A percentile compares a stretch with the other conserved stretches of the same genome.
Evolutionary conservation across 305 asterid species (phyloP).

Genomic region (Andrographis paniculata): DNA sequence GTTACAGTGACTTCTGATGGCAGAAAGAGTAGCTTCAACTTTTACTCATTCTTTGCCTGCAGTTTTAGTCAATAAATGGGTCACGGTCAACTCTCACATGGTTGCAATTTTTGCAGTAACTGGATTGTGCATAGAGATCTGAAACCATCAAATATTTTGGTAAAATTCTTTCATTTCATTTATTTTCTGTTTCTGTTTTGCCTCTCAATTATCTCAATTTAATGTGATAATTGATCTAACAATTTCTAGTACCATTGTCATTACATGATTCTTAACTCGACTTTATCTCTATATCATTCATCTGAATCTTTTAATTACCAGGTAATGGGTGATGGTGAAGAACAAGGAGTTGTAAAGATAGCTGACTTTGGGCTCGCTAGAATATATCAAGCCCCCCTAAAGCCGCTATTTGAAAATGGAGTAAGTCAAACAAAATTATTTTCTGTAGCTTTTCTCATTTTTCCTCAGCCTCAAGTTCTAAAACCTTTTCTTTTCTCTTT

Average conservation of each 20-base stretch:
- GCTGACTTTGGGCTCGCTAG: conserved; percentile 99
- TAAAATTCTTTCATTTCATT: conserved; percentile 22
- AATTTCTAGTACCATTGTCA: too few relatives aligned
- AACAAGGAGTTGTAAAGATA: conserved; percentile 88
- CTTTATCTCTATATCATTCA: conserved; percentile 10
- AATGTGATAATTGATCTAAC: too few relatives aligned
- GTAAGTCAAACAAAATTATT: conserved; percentile 31
- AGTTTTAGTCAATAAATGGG: conserved; percentile 4
- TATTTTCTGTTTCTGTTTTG: conserved; percentile 5
- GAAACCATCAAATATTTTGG: conserved; percentile 97
- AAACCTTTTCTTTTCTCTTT: not conserved
- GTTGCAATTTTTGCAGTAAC: conserved; percentile 52
- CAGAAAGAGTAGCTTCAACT: conserved; percentile 11
- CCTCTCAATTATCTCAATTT: too few relatives aligned
- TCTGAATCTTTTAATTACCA: conserved; percentile 22
- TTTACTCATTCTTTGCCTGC: conserved; percentile 11
- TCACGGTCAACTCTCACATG: conserved; percentile 15
- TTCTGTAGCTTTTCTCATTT: conserved; percentile 6
- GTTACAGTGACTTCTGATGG: not conserved
- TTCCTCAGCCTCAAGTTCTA: not conserved
- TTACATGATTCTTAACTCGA: conserved; percentile 3
- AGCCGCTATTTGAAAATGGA: conserved; percentile 89
- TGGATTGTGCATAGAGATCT: conserved; percentile 98
- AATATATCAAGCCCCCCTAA: conserved; percentile 89
- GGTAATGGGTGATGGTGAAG: conserved; percentile 99